Base-by-base conservation (phyloP, 805 yeast genomes). In the Candida silvicultrix region DNA sequence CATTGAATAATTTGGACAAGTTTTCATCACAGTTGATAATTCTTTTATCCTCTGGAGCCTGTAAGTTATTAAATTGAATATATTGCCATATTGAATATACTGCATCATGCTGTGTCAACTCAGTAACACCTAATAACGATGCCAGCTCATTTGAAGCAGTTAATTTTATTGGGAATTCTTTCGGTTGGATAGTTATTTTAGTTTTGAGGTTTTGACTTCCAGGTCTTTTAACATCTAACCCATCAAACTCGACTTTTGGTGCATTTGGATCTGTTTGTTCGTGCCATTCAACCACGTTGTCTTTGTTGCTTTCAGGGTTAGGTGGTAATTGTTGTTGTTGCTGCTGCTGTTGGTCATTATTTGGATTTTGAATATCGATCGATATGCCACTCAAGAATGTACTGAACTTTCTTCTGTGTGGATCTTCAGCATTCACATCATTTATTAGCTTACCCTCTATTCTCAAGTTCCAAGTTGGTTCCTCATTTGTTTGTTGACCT, bases 81-180 rank as follows among this genome's bases (percentile, higher is more conserved):
- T 88, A 89, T 63, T 85, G 89, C 89, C 95, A 89, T 34, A 88
- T 64, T 11, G 81, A 75, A 55, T 79, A 89, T 40, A 86, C 83
- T 40, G 88, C 80, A 46, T 88, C 96, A 48, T 92, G 95, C 61
- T 89, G 89, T 5, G 95, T 83, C 29, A 86, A 83, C 61, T 88
- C 95, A 23, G 73, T 68, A 32, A 79, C 74, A 20, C 97, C 97
- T 29, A 89, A 69, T 40, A 94, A 71, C 44, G 77, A 74, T 4
- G 90, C 71, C 63, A 94, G 65, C 53, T 75, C 81, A 11, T 81
- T 79, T 18, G 85, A 76, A 38, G 89, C 74, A 56, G 75, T 77
- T 45, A 83, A 74, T 54, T 76, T 77, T 38, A 81, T 75, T 7
- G 96, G 87, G 49, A 75, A 78, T 56, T 84, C 86, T 58, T 85